Evolutionary conservation across 2,329 filamentous ascomycete species (phyloP), one percentile per base, ranked within the genome.

Genomic region (Paracamarosporium sp.): DNA sequence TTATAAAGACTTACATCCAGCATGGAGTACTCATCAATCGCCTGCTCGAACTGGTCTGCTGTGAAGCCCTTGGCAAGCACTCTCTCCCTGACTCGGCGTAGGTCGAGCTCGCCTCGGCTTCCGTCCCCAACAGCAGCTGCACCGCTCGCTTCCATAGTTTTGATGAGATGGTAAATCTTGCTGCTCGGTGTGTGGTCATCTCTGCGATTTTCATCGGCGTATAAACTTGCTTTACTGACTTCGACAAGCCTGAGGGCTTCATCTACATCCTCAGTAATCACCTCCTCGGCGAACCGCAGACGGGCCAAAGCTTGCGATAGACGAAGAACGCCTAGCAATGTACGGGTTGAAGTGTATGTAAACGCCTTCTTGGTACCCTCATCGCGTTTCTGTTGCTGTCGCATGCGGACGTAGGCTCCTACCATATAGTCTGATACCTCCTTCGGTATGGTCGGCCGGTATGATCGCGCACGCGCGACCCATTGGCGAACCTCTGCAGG

Each of bases 11-110:
- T 92, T 82, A 98, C 95, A 82, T 97, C 91, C 60, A 96, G 80
- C 64, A 86, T 82, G 2, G 91, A 89, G 78, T 99, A 98, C 81
- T 97, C 94, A 61, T 97, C 90, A 73, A 99, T 83, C 20, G 93
- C 90, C 66, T 86, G 86, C 71, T 91, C 84, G 80, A 97, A 93
- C 78, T 99, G 93, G 77, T 98, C 92, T 64, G 93, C 90, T 0
- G 94, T 99, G 78, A 97, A 99, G 2, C 95, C 95, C 85, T 97
- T 97, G 52, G 93, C 95, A 69, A 98, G 84, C 28, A 99, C 93
- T 64, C 95, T 83, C 78, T 97, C 93, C 75, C 93, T 87, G 59
- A 99, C 92, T 78, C 92, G 90, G 65, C 90, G 86, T 82, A 99
- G 85, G 77, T 90, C 95, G 68, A 99, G 80, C 78, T 97, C 93